Conservation (phyloP, 345 rosid genomes). For the Moricandia arvensis region DNA sequence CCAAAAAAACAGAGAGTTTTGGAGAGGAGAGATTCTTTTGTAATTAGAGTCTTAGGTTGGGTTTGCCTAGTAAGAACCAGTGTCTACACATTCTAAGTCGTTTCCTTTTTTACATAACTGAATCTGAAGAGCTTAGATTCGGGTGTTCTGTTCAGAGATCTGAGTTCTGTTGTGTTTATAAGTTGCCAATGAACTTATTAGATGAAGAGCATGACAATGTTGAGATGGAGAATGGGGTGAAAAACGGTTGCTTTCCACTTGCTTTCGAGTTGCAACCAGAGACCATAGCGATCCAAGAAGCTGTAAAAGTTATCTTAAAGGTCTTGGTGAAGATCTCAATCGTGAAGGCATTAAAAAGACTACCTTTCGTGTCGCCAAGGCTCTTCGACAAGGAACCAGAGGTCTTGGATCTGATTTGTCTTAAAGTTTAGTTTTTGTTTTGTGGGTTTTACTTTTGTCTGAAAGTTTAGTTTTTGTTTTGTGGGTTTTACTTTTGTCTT, state of each 20-base stretch:
- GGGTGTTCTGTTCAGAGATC: slow-evolving; percentile 1
- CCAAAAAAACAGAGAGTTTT: neutral
- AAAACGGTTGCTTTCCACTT: slow-evolving; percentile 38
- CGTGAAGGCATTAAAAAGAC: slow-evolving; percentile 83
- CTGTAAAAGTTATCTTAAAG: slow-evolving; percentile 71
- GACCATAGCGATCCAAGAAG: slow-evolving; percentile 57
- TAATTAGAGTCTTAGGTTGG: neutral
- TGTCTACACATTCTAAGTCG: neutral
- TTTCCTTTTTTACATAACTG: neutral
- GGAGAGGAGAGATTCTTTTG: neutral
- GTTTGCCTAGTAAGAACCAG: neutral
- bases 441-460: neutral
- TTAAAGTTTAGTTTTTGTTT: neutral
- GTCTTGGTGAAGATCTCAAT: slow-evolving; percentile 66
- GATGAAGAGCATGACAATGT: slow-evolving; percentile 55
- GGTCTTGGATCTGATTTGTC: slow-evolving; percentile 33
- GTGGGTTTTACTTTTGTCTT: no score
- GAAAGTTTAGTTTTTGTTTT: neutral
- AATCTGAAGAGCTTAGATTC: neutral
- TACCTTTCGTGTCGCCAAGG: slow-evolving; percentile 85
- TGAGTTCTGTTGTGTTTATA: slow-evolving; percentile 4
- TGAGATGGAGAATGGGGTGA: slow-evolving; percentile 56
- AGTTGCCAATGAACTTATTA: slow-evolving; percentile 59
- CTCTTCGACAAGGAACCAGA: slow-evolving; percentile 72
- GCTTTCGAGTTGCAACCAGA: slow-evolving; percentile 52